Evolutionary conservation across 768 basidiomycete species (phyloP).

Genomic region (Crassisporium funariophilum): DNA sequence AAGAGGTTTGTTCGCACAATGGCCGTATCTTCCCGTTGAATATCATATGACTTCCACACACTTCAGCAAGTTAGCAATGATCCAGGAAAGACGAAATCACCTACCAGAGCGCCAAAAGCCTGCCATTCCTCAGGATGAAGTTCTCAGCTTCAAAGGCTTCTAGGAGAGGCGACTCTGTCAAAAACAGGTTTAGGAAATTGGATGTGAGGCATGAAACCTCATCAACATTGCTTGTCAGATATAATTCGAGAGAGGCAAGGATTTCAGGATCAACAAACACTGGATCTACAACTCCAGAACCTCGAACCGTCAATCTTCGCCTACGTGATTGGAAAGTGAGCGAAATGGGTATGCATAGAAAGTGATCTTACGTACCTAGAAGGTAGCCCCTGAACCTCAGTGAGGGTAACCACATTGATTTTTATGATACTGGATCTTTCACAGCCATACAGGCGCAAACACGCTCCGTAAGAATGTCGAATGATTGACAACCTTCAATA

Average conservation of each 20-base stretch:
- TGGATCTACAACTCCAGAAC: constrained; percentile 50
- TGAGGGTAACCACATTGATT: constrained; percentile 47
- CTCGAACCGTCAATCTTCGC: constrained; percentile 47
- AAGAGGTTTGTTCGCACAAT: constrained; percentile 57
- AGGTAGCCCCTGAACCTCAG: constrained; percentile 53
- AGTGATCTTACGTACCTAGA: constrained; percentile 48
- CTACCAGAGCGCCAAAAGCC: constrained; percentile 61
- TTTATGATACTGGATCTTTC: constrained; percentile 49
- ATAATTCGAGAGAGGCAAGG: constrained; percentile 52
- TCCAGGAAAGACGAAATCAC: constrained; percentile 9
- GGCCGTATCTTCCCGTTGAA: constrained; percentile 58
- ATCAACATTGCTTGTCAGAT: constrained; percentile 48
- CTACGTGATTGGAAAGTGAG: constrained; percentile 30
- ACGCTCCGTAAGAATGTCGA: constrained; percentile 59
- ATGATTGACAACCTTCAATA: constrained; percentile 50
- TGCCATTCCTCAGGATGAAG: constrained; percentile 66
- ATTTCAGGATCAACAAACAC: constrained; percentile 62
- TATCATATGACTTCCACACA: constrained; percentile 67
- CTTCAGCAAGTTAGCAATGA: constrained; percentile 34
- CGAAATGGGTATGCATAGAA: neutral
- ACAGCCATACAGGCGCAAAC: constrained; percentile 69
- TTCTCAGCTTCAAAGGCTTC: constrained; percentile 73
- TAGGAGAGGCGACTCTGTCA: constrained; percentile 59
- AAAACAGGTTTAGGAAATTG: constrained; percentile 64
- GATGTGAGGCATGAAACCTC: constrained; percentile 55